Conservation (phyloP, 2,329 filamentous ascomycete genomes). For the Neopestalotiopsis sp. region DNA sequence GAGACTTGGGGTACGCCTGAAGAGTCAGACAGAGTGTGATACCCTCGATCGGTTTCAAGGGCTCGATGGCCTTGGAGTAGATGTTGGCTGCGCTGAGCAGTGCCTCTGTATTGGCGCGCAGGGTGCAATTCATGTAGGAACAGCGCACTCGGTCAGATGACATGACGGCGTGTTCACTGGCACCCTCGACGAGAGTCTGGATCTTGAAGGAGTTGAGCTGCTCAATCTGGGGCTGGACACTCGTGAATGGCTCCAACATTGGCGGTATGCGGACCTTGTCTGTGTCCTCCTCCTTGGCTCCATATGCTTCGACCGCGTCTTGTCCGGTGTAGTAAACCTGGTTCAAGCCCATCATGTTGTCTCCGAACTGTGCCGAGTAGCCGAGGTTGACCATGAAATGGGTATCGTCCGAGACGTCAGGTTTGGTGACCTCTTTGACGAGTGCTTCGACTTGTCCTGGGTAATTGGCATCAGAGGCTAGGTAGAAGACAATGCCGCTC, state of each 20-base stretch:
- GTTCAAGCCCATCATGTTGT: neutral
- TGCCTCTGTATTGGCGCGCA: neutral
- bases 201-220: neutral
- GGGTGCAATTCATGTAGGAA: neutral
- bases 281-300: neutral
- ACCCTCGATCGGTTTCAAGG: neutral
- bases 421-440: conserved; percentile 14
- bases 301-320: neutral
- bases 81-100: neutral
- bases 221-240: neutral
- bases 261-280: neutral
- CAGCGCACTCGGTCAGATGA: neutral
- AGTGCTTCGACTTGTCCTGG: conserved; percentile 15
- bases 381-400: conserved; percentile 17
- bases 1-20: neutral
- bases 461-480: conserved; percentile 4
- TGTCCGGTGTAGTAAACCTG: neutral
- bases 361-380: neutral
- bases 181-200: neutral
- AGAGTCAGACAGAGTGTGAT: neutral
- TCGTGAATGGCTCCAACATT: neutral
- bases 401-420: neutral
- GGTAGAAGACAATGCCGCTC: conserved; percentile 15
- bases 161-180: conserved; percentile 4
- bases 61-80: neutral